Percentiles rank a stretch among this genome's conserved stretches.
Evolutionary conservation across 2,329 filamentous ascomycete species (phyloP).

Genomic region (Talaromyces verruculosus): DNA sequence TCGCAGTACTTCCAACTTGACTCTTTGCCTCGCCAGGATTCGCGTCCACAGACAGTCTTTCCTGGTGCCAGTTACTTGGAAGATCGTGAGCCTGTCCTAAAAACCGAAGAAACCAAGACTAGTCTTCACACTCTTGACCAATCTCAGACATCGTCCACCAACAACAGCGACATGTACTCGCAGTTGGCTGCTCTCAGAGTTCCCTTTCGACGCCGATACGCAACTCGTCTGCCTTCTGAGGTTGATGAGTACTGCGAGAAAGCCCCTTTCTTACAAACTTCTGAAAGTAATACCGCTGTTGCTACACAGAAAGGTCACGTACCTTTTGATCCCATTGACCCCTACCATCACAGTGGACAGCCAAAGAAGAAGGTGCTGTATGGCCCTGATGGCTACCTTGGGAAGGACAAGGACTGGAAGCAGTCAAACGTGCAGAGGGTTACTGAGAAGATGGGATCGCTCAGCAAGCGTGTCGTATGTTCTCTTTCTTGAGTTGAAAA

Average conservation of each 20-base stretch:
- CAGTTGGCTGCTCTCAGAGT: slow-evolving; percentile 18
- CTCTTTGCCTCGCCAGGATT: neutral
- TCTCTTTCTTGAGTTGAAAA: neutral
- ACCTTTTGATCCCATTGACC: slow-evolving; percentile 20
- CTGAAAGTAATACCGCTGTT: neutral
- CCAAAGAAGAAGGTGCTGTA: slow-evolving; percentile 21
- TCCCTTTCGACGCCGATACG: slow-evolving; percentile 4
- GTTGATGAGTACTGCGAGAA: neutral
- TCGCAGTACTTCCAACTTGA: neutral
- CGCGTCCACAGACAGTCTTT: slow-evolving; percentile 6
- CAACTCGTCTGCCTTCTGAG: neutral
- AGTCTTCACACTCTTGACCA: neutral
- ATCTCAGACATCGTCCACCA: neutral
- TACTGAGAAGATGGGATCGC: slow-evolving; percentile 11
- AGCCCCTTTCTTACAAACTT: neutral
- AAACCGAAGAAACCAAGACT: neutral
- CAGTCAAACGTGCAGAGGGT: slow-evolving; percentile 16
- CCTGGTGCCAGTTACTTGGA: slow-evolving; percentile 6
- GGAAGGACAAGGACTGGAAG: slow-evolving; percentile 19
- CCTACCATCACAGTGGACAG: slow-evolving; percentile 20
- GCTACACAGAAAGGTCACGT: slow-evolving; percentile 2
- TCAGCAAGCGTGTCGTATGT: slow-evolving; percentile 20
- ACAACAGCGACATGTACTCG: slow-evolving; percentile 8
- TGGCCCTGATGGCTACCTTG: slow-evolving; percentile 19
- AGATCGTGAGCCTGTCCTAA: neutral